These are phyloP conservation scores for Trichoderma erinaceum DNA, from an alignment of 495 filamentous ascomycete species.

Conservation along the genomic window DNA sequence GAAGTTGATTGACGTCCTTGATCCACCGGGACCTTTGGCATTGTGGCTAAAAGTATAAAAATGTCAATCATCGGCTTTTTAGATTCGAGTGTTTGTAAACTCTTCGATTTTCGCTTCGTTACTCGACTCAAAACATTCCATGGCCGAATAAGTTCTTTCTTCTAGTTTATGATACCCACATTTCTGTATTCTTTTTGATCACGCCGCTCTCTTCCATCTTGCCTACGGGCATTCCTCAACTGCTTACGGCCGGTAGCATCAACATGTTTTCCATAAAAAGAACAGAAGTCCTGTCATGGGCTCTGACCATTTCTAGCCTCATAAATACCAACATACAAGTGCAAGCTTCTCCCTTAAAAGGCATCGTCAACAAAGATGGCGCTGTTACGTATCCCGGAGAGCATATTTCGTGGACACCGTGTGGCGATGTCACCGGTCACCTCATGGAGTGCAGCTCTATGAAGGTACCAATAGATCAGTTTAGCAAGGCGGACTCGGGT, in stretches of 20 bases:
- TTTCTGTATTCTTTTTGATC: background rate
- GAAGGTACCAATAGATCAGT: conserved; percentile 43
- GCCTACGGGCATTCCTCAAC: background rate
- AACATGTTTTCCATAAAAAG: background rate
- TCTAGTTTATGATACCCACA: background rate
- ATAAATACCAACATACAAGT: background rate
- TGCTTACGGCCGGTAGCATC: background rate
- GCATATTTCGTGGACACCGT: conserved; percentile 33
- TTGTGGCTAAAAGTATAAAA: background rate
- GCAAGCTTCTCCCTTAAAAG: background rate
- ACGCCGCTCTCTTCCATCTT: background rate
- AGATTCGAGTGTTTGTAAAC: too few species aligned
- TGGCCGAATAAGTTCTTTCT: background rate
- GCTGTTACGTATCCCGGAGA: conserved; percentile 29
- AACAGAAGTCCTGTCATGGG: background rate
- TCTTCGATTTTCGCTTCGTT: background rate
- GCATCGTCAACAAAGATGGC: background rate
- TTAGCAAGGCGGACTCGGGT: conserved; percentile 26
- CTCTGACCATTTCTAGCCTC: background rate
- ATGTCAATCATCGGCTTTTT: background rate
- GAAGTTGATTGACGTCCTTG: background rate
- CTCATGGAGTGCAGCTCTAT: conserved; percentile 33
- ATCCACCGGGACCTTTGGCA: background rate
- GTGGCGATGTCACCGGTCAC: conserved; percentile 28
- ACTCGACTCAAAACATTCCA: background rate